These are phyloP conservation scores for Hymenochaete sp. DNA, from an alignment of 1,284 basidiomycete genomes.

Conservation along the genomic window DNA sequence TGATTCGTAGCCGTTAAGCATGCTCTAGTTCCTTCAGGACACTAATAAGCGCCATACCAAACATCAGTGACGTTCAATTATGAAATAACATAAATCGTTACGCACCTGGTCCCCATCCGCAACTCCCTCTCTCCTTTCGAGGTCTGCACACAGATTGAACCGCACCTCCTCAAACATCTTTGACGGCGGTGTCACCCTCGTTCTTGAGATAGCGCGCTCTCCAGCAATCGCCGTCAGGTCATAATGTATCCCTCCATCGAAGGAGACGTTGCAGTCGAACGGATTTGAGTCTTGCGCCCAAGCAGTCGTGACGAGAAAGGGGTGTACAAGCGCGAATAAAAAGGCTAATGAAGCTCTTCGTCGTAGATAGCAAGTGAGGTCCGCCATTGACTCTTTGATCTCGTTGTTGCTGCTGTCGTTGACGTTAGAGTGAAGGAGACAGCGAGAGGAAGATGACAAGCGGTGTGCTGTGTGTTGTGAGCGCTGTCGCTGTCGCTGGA, in stretches of 20 bases:
- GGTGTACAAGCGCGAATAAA: too few species aligned
- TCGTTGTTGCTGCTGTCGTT: too few species aligned
- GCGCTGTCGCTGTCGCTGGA: slow-evolving; percentile 4
- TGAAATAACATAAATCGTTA: slow-evolving; percentile 1
- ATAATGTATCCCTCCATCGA: slow-evolving; percentile 37
- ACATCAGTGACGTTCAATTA: too few species aligned
- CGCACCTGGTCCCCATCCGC: slow-evolving; percentile 60
- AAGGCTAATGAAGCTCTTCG: too few species aligned
- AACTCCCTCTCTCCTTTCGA: slow-evolving; percentile 39
- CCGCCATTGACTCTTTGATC: too few species aligned
- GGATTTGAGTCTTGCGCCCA: slow-evolving; percentile 26
- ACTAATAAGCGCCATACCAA: slow-evolving; percentile 37
- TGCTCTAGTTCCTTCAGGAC: slow-evolving; percentile 54
- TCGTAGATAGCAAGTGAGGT: too few species aligned
- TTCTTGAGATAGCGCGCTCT: slow-evolving; percentile 36
- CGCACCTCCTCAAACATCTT: slow-evolving; percentile 30
- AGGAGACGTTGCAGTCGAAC: slow-evolving; percentile 48
- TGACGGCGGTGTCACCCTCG: slow-evolving; percentile 32
- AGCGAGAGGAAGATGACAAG: slow-evolving; percentile 4
- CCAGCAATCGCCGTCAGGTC: slow-evolving; percentile 50
- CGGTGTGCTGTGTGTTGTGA: slow-evolving; percentile 2
- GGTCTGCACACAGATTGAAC: slow-evolving; percentile 48
- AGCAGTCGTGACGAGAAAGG: too few species aligned
- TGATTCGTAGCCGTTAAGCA: slow-evolving; percentile 61
- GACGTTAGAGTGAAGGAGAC: not conserved